Evolutionary conservation across 2,329 filamentous ascomycete species (phyloP).

Genomic region (Pseudogymnoascus sp.): DNA sequence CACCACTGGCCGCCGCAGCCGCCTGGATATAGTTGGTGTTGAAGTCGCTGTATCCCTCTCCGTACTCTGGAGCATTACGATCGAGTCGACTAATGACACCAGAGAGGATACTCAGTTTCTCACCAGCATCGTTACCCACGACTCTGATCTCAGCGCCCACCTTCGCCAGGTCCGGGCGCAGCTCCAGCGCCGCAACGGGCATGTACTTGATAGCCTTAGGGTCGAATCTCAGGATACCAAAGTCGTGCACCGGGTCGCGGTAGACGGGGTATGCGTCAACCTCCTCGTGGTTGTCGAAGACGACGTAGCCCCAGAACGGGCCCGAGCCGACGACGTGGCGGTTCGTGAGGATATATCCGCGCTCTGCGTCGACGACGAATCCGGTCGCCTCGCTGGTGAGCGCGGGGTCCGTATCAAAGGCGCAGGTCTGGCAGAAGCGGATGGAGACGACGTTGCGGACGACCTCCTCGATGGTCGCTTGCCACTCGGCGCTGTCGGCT

Average conservation of each 20-base stretch:
- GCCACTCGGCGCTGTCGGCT: conserved; percentile 77
- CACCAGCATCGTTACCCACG: conserved; percentile 95
- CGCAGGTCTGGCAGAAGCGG: conserved; percentile 94
- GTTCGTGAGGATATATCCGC: conserved; percentile 78
- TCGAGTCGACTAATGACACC: conserved; percentile 95
- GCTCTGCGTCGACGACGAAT: conserved; percentile 92
- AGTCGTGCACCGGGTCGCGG: conserved; percentile 96
- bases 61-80: conserved; percentile 94
- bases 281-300: conserved; percentile 97
- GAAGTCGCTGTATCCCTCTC: conserved; percentile 97
- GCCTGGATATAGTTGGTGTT: conserved; percentile 95
- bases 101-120: conserved; percentile 95
- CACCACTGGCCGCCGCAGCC: conserved; percentile 90
- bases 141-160: conserved; percentile 94
- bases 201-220: conserved; percentile 96
- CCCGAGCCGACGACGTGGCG: conserved; percentile 90
- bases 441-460: conserved; percentile 97
- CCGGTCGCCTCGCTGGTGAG: conserved; percentile 93
- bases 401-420: conserved; percentile 94
- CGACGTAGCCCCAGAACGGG: conserved; percentile 95
- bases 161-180: conserved; percentile 78
- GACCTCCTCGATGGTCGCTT: conserved; percentile 87
- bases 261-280: conserved; percentile 96
- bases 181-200: conserved; percentile 69
- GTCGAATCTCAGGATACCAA: conserved; percentile 93